Evolutionary conservation across 164 flowering plant genomes (phyloP), one percentile per base, ranked within the genome.

Genomic region (Sedum album): DNA sequence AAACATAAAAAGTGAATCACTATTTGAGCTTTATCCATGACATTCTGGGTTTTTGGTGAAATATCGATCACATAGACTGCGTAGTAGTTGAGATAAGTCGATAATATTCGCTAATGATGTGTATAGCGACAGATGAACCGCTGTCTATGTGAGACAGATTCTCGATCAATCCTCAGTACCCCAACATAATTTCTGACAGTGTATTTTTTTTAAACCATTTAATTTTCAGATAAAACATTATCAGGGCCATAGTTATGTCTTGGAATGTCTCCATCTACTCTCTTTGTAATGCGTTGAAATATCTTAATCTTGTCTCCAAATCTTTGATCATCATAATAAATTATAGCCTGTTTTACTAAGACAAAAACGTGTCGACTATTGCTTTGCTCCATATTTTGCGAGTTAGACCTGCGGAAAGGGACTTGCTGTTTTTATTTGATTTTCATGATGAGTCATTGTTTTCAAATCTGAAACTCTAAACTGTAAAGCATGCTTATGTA

Each of bases 101-200:
- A 49, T 49, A 20, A 49, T 49, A 6, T 23, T 53, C 6, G 60
- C 60, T 53, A 53, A 53, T 53, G 60, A 53, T 53, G 60, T 53
- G 8, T 53, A n/a, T 1, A 14, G 60, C 14, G 60, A 53, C 26
- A 53, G 60, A 53, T 53, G 60, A n/a, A 51, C 57, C 10, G 6
- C 30, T 23, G 14, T 9, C 4, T 49, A 49, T 49, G 8, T 8
- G 60, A 21, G 28, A 23, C 57, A 51, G 57, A n/a, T n/a, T 51
- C 5, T 6, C 57, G 9, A 21, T 51, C 25, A 15, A 1, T 25
- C 25, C 11, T 26, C 31, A 26, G 28, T 8, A 53, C 41, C 41
- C n/a, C n/a, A n/a, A n/a, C 26, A 25, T 25, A 26, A 9, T 55
- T 55, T 14, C 18, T 20, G 20, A n/a, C 25, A 20, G 25, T 3